These are phyloP conservation scores for Castanea sativa DNA, from an alignment of 306 rosid species.

Conservation along the genomic window DNA sequence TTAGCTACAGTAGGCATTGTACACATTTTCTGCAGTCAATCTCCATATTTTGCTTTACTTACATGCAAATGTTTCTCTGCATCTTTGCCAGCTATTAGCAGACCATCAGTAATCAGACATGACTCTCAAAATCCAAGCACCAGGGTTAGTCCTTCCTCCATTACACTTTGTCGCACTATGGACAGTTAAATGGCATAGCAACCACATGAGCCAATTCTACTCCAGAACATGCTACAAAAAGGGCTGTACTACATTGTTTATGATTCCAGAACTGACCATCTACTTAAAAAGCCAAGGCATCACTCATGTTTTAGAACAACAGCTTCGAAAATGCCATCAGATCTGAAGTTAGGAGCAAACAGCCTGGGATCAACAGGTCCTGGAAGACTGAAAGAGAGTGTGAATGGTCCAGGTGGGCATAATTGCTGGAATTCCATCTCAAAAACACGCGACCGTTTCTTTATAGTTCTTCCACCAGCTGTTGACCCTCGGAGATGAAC, in stretches of 20 bases:
- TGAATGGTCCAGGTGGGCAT: constrained; percentile 70
- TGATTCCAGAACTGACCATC: no score
- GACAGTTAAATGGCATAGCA: neutral
- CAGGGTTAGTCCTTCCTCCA: neutral
- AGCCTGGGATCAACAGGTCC: constrained; percentile 87
- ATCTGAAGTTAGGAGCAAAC: constrained; percentile 58
- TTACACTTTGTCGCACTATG: no score
- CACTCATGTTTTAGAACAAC: constrained; percentile 46
- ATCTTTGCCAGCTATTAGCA: neutral
- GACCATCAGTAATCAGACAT: neutral
- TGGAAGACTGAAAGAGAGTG: constrained; percentile 68
- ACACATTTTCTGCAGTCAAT: neutral
- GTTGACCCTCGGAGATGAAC: constrained; percentile 56
- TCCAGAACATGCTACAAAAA: no score
- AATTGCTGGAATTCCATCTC: constrained; percentile 48
- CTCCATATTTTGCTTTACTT: neutral
- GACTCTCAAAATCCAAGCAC: neutral
- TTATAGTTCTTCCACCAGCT: constrained; percentile 52
- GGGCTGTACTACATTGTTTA: no score
- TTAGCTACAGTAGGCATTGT: no score
- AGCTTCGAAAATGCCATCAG: constrained; percentile 75
- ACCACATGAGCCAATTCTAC: neutral
- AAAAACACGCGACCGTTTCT: constrained; percentile 50
- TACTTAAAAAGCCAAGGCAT: neutral
- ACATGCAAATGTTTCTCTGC: neutral